Evolutionary conservation across 768 basidiomycete genomes (phyloP).

Genomic region (Boletus sp.): DNA sequence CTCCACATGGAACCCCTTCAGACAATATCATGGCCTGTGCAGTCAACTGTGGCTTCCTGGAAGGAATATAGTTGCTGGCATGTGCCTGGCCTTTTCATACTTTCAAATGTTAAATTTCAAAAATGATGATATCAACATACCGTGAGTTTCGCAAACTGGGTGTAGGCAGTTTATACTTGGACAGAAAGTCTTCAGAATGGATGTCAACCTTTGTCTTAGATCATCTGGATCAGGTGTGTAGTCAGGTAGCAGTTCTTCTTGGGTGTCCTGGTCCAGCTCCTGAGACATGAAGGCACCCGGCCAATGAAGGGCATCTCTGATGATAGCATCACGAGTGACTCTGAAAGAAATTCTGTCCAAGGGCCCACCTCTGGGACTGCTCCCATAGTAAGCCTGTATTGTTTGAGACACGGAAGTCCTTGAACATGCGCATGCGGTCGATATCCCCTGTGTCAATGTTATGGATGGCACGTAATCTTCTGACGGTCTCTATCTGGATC

Average conservation of each 20-base stretch:
- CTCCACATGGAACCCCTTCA: conserved; percentile 31
- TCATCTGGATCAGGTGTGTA: conserved; percentile 23
- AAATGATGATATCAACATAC: conserved; percentile 12
- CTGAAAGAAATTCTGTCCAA: not conserved
- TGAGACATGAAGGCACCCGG: conserved; percentile 20
- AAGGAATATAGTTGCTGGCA: conserved; percentile 12
- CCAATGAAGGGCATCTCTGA: conserved; percentile 41
- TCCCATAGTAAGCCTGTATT: conserved; percentile 43
- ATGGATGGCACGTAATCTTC: conserved; percentile 34
- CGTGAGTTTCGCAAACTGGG: conserved; percentile 39
- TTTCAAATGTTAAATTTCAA: not conserved
- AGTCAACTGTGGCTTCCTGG: conserved; percentile 22
- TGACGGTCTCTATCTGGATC: conserved; percentile 44
- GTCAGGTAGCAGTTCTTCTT: not conserved
- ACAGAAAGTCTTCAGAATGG: conserved; percentile 39
- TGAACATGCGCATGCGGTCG: conserved; percentile 31
- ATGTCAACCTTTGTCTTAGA: conserved; percentile 32
- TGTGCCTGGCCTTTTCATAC: not conserved
- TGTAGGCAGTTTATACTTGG: conserved; percentile 44
- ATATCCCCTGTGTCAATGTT: conserved; percentile 35
- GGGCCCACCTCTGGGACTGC: conserved; percentile 38
- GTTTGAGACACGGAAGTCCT: conserved; percentile 18
- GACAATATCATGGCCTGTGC: conserved; percentile 23
- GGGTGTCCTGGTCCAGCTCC: not conserved
- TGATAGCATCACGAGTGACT: not conserved